Evolutionary conservation across 768 basidiomycete species (phyloP).

Genomic region (Termitomyces sp.): DNA sequence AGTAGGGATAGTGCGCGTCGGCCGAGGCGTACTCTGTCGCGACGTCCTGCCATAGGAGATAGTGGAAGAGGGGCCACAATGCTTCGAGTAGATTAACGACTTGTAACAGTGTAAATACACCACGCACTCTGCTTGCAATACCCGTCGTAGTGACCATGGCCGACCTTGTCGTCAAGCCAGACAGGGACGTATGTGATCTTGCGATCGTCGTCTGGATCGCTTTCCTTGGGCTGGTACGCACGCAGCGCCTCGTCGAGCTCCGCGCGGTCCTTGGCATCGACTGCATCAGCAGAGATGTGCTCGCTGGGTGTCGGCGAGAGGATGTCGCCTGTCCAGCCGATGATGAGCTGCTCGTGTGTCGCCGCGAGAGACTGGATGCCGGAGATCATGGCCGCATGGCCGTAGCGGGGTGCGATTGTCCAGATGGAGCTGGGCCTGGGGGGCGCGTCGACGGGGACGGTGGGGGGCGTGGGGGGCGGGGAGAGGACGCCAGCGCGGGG

Average conservation of each 20-base stretch:
- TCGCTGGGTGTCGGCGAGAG: slow-evolving; percentile 40
- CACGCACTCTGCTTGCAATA: slow-evolving; percentile 96
- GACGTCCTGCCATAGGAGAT: slow-evolving; percentile 96
- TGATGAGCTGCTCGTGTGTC: slow-evolving; percentile 85
- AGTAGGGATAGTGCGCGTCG: slow-evolving; percentile 77
- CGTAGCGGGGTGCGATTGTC: slow-evolving; percentile 75
- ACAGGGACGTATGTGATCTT: slow-evolving; percentile 81
- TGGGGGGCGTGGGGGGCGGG: slow-evolving; percentile 78
- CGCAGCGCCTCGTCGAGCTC: slow-evolving; percentile 63
- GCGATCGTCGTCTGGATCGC: slow-evolving; percentile 48
- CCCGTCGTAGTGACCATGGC: slow-evolving; percentile 93
- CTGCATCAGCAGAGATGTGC: slow-evolving; percentile 42
- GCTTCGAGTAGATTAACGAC: slow-evolving; percentile 35
- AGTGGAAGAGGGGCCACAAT: slow-evolving; percentile 98
- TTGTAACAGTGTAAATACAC: slow-evolving; percentile 24
- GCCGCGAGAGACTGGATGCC: slow-evolving; percentile 82
- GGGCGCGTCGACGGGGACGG: slow-evolving; percentile 33
- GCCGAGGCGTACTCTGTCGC: slow-evolving; percentile 85
- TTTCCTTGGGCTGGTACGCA: slow-evolving; percentile 55
- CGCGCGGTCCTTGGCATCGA: slow-evolving; percentile 59
- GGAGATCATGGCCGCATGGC: slow-evolving; percentile 92
- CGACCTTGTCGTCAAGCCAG: slow-evolving; percentile 85
- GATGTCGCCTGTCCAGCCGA: slow-evolving; percentile 95
- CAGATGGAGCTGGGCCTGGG: slow-evolving; percentile 39
- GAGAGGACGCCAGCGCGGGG: slow-evolving; percentile 48